These are phyloP conservation scores for Colletotrichum kahawae DNA, from an alignment of 2,329 filamentous ascomycete genomes.

Conservation along the genomic window DNA sequence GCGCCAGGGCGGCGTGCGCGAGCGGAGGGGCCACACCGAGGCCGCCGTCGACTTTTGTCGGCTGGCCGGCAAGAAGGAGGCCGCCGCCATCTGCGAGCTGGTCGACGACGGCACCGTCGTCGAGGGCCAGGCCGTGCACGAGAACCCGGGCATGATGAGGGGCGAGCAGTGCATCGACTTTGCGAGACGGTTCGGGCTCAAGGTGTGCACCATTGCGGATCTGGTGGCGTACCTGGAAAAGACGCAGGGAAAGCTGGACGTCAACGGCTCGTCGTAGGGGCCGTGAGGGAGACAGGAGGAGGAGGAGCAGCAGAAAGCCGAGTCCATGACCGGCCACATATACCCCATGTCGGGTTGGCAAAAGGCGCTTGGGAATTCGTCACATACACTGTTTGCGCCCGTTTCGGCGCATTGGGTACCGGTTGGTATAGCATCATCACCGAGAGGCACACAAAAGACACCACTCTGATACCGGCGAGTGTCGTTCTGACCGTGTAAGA, in stretches of 20 bases:
- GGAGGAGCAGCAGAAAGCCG: neutral
- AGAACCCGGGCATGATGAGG: slow-evolving; percentile 85
- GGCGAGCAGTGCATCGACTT: slow-evolving; percentile 88
- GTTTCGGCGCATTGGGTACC: neutral
- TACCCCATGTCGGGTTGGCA: neutral
- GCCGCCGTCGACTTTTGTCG: slow-evolving; percentile 90
- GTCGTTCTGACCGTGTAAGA: neutral
- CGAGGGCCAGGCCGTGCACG: slow-evolving; percentile 68
- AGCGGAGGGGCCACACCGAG: slow-evolving; percentile 87
- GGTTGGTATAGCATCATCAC: neutral
- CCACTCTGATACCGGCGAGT: neutral
- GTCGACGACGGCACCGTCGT: slow-evolving; percentile 84
- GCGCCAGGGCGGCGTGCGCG: slow-evolving; percentile 78
- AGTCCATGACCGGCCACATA: neutral
- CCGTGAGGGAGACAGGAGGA: neutral
- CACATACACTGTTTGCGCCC: neutral
- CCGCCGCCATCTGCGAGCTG: slow-evolving; percentile 88
- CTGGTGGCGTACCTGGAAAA: slow-evolving; percentile 80
- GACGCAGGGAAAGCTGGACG: slow-evolving; percentile 66
- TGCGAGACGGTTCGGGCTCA: slow-evolving; percentile 85
- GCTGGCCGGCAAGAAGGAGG: slow-evolving; percentile 77
- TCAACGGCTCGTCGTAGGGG: slow-evolving; percentile 42
- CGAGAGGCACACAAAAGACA: neutral
- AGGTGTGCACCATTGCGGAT: slow-evolving; percentile 94
- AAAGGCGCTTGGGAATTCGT: neutral